Conservation (phyloP, 371 early-diverging fungal genomes). For the Phascolomyces articulosus region DNA sequence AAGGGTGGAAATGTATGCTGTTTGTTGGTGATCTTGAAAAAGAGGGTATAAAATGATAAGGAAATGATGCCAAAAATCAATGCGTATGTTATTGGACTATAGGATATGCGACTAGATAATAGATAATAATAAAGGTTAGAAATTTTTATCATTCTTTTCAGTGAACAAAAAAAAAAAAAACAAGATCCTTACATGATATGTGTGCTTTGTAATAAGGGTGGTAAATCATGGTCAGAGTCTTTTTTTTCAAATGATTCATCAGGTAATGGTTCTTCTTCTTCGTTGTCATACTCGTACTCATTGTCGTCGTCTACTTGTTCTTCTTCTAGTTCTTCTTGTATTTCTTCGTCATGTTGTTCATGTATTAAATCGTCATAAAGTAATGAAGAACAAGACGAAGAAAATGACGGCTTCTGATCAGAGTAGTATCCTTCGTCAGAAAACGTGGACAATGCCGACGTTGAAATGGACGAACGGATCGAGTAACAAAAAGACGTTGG, state of each 20-base stretch:
- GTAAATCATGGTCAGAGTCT: slow-evolving; percentile 19
- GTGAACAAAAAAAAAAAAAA: too few species aligned
- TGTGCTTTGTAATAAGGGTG: slow-evolving; percentile 46
- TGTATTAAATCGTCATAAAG: not conserved
- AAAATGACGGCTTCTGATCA: slow-evolving; percentile 37
- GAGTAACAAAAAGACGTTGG: slow-evolving; percentile 17
- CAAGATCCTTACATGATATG: slow-evolving; percentile 33
- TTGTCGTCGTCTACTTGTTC: not conserved
- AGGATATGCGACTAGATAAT: slow-evolving; percentile 41
- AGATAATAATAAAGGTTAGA: not conserved
- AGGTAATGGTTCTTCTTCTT: slow-evolving; percentile 4
- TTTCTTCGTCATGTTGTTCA: slow-evolving; percentile 3
- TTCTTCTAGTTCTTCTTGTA: slow-evolving; percentile 13
- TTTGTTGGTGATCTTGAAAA: slow-evolving; percentile 40
- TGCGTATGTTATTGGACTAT: slow-evolving; percentile 41
- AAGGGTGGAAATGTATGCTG: slow-evolving; percentile 56
- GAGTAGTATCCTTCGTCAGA: slow-evolving; percentile 53
- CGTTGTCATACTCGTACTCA: slow-evolving; percentile 5
- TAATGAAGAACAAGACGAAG: slow-evolving; percentile 4
- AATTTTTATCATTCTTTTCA: not conserved
- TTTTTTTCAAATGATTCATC: too few species aligned
- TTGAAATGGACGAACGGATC: slow-evolving; percentile 20
- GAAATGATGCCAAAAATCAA: slow-evolving; percentile 39
- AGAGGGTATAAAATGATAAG: slow-evolving; percentile 46
- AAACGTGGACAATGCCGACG: slow-evolving; percentile 26